Evolutionary conservation across 1,284 basidiomycete species (phyloP).

Genomic region (Phylloporus gajari): DNA sequence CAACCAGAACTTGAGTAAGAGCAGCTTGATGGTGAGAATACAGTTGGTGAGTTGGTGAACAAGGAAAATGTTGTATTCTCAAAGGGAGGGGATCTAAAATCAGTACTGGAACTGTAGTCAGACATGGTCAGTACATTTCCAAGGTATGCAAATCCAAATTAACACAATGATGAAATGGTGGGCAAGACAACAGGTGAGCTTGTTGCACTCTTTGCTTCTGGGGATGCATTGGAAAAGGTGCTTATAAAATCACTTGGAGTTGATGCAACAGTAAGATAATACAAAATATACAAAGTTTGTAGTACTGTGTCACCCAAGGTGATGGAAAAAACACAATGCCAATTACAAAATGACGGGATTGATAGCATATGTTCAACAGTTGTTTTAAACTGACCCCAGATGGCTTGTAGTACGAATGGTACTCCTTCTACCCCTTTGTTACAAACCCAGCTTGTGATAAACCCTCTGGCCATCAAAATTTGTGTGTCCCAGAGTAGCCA

Average conservation of each 20-base stretch:
- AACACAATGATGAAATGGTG: too few relatives aligned
- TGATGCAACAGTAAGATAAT: too few relatives aligned
- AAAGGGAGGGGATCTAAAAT: conserved; percentile 57
- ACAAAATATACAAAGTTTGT: too few relatives aligned
- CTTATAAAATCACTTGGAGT: too few relatives aligned
- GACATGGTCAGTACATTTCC: conserved; percentile 48
- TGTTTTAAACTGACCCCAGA: conserved; percentile 1
- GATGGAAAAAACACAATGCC: too few relatives aligned
- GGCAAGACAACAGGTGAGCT: too few relatives aligned
- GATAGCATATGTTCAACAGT: neutral
- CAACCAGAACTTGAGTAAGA: conserved; percentile 53
- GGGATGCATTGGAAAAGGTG: too few relatives aligned
- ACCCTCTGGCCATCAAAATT: conserved; percentile 21
- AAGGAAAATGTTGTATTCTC: conserved; percentile 63
- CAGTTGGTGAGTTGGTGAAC: conserved; percentile 54
- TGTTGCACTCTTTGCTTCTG: too few relatives aligned
- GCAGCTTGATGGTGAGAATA: conserved; percentile 56
- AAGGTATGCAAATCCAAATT: too few relatives aligned
- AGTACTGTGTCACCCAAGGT: too few relatives aligned
- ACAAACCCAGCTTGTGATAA: conserved; percentile 14
- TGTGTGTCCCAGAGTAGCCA: conserved; percentile 18
- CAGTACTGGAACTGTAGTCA: conserved; percentile 48
- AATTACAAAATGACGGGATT: neutral
- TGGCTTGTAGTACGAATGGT: neutral
- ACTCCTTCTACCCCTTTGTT: neutral